phyloP scores from a whole-genome alignment of 257 asterid species.

The Verbena officinalis region DNA sequence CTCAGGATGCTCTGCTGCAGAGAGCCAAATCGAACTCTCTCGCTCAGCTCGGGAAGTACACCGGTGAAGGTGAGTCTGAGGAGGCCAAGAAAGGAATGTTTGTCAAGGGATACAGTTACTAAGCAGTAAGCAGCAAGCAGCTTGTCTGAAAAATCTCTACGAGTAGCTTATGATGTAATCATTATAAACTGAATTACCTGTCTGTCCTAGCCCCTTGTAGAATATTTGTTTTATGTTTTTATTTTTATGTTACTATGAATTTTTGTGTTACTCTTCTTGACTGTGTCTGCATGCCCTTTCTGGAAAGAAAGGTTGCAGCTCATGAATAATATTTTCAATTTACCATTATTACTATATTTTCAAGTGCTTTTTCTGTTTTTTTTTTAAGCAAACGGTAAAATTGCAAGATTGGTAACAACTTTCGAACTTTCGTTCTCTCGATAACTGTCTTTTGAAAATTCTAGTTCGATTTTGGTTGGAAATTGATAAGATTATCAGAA shows the following conservation, averaged over 20 bases:
- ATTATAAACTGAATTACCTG: slow-evolving; percentile 15
- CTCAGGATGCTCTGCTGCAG: slow-evolving; percentile 50
- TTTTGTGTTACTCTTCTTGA: not conserved
- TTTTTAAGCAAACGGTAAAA: too few relatives aligned
- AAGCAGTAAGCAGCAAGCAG: too few relatives aligned
- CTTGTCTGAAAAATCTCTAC: not conserved
- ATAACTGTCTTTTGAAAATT: too few relatives aligned
- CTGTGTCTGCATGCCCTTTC: not conserved
- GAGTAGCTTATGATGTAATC: slow-evolving; percentile 25
- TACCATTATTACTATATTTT: not conserved
- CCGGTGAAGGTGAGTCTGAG: slow-evolving; percentile 60
- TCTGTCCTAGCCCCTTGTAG: slow-evolving; percentile 16
- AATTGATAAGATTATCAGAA: too few relatives aligned
- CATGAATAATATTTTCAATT: not conserved
- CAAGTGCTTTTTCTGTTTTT: not conserved
- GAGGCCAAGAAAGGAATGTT: slow-evolving; percentile 72
- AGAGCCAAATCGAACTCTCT: slow-evolving; percentile 66
- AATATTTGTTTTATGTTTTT: not conserved
- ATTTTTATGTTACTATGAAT: slow-evolving; percentile 6
- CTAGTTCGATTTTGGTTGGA: too few relatives aligned
- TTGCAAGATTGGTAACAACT: too few relatives aligned
- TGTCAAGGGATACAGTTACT: slow-evolving; percentile 65
- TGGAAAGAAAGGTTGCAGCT: not conserved
- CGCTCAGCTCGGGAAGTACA: slow-evolving; percentile 67
- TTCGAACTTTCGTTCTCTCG: too few relatives aligned